phyloP scores from a whole-genome alignment of 2,329 filamentous ascomycete genomes.

The Fusarium zealandicum region DNA sequence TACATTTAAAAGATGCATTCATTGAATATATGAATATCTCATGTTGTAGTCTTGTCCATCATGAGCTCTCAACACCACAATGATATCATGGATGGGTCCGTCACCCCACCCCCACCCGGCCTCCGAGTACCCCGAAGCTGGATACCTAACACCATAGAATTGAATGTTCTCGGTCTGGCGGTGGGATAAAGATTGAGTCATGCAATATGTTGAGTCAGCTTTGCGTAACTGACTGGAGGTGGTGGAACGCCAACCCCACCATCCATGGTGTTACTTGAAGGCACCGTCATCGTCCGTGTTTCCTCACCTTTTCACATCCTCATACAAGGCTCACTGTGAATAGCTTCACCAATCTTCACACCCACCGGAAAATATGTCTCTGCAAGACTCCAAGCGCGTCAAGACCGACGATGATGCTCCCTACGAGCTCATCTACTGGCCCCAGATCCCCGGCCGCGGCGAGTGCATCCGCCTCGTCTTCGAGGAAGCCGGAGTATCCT shows the following conservation, averaged over 20 bases:
- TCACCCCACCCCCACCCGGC: neutral
- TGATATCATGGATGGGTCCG: constrained; percentile 3
- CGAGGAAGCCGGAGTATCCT: constrained; percentile 70
- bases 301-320: too few relatives aligned
- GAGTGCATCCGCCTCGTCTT: constrained; percentile 77
- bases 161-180: neutral
- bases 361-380: constrained; percentile 28
- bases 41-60: neutral
- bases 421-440: constrained; percentile 77
- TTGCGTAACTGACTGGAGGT: neutral
- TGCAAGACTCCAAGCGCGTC: constrained; percentile 39
- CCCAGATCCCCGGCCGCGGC: constrained; percentile 73
- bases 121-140: neutral
- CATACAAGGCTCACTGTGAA: neutral
- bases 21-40: too few relatives aligned
- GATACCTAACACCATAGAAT: too few relatives aligned
- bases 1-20: too few relatives aligned
- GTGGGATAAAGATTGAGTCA: neutral
- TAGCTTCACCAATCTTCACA: neutral
- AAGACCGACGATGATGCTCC: constrained; percentile 52
- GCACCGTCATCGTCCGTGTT: neutral
- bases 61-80: constrained; percentile 3
- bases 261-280: too few relatives aligned
- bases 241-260: constrained; percentile 7
- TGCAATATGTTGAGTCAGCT: neutral